A percentile compares a stretch with the other conserved stretches of the same genome.
Conservation (phyloP, 2,329 filamentous ascomycete species). For the Fusarium nematophilum region DNA sequence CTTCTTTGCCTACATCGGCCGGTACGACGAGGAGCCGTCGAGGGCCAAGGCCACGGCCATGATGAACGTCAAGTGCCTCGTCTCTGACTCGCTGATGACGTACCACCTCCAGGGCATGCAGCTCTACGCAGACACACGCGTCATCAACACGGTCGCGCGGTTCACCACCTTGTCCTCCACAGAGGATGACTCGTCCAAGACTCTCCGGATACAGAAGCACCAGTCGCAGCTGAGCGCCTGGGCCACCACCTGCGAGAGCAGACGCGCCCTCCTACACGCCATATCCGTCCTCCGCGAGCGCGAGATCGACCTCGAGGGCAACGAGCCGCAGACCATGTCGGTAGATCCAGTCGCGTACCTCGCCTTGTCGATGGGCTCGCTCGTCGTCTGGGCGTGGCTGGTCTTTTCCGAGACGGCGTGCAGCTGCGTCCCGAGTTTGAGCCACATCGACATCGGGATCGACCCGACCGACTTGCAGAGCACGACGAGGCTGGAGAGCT, state of each 20-base stretch:
- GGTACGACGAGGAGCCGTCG: constrained; percentile 40
- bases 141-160: constrained; percentile 43
- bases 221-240: constrained; percentile 43
- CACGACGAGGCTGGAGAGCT: constrained; percentile 42
- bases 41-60: constrained; percentile 40
- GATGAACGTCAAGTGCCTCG: constrained; percentile 44
- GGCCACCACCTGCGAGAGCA: constrained; percentile 44
- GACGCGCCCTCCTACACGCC: constrained; percentile 50
- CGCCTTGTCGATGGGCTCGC: constrained; percentile 45
- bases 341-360: constrained; percentile 51
- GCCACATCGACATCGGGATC: constrained; percentile 40
- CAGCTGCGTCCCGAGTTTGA: constrained; percentile 41
- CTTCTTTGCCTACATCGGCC: constrained; percentile 44
- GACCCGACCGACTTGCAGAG: constrained; percentile 40
- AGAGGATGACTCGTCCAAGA: constrained; percentile 21
- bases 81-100: constrained; percentile 50
- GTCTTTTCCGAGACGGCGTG: constrained; percentile 42
- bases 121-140: constrained; percentile 49
- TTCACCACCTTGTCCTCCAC: constrained; percentile 17
- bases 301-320: constrained; percentile 34
- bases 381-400: constrained; percentile 53
- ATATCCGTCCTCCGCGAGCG: constrained; percentile 46
- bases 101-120: constrained; percentile 53
- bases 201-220: constrained; percentile 35
- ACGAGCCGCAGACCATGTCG: constrained; percentile 23